phyloP scores from a whole-genome alignment of 148 eudicot genomes.

The Chenopodium quinoa region DNA sequence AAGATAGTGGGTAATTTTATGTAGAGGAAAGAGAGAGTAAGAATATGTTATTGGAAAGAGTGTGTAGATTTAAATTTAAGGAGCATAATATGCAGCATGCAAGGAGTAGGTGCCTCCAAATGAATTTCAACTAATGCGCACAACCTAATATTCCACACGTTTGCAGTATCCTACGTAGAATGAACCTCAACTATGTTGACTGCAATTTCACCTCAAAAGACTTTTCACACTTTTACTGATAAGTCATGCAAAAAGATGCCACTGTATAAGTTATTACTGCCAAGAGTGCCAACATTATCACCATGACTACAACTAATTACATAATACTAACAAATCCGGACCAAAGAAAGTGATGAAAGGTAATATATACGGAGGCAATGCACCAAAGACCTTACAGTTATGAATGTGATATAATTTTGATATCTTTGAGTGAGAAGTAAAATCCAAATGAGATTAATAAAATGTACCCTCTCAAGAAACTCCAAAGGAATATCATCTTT shows the following conservation, averaged over 20 bases:
- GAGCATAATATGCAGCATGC: too few species aligned
- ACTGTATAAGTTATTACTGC: too few species aligned
- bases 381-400: neutral
- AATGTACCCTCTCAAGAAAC: slow-evolving; percentile 60
- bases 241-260: neutral
- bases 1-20: too few species aligned
- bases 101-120: neutral
- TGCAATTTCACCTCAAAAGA: neutral
- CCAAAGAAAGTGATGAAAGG: neutral
- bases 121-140: neutral
- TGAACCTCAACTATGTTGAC: neutral
- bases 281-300: too few species aligned
- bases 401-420: neutral
- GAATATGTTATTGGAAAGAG: too few species aligned
- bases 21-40: too few species aligned
- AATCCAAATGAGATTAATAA: neutral
- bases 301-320: neutral
- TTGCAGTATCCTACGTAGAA: neutral
- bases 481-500: slow-evolving; percentile 50
- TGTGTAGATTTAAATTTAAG: too few species aligned
- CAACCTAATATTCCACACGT: neutral
- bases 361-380: neutral
- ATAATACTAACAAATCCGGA: neutral
- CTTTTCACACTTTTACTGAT: too few species aligned
- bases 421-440: neutral